These are phyloP conservation scores for Fomitiporia mediterranea DNA, from an alignment of 1,284 basidiomycete species.

Conservation along the genomic window DNA sequence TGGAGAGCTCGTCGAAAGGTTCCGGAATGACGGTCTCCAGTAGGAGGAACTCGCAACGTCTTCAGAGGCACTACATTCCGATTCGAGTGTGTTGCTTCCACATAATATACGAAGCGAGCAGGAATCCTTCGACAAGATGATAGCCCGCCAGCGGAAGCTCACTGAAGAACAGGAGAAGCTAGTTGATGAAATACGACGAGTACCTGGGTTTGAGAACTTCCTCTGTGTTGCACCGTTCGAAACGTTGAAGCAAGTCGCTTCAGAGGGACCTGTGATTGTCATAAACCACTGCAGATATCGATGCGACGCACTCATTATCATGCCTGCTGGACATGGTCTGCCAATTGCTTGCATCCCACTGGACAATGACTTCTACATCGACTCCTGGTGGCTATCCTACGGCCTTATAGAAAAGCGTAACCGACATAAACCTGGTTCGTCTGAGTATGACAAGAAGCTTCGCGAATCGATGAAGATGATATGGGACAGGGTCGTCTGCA, in stretches of 20 bases:
- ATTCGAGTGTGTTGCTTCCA: no score
- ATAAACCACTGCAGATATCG: conserved; percentile 10
- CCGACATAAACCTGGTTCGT: no score
- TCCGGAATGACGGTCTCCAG: no score
- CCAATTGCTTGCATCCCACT: no score
- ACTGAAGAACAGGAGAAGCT: conserved; percentile 1
- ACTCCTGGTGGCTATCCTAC: no score
- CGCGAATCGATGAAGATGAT: conserved; percentile 26
- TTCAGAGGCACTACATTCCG: not conserved
- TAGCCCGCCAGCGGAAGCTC: no score
- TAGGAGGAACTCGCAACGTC: no score
- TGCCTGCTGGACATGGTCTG: not conserved
- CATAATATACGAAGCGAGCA: no score
- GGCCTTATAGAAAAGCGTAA: no score
- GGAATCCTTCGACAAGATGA: no score
- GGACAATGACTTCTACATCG: no score
- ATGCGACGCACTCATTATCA: not conserved
- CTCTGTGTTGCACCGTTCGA: conserved; percentile 8
- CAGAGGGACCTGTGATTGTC: conserved; percentile 7
- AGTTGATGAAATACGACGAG: conserved; percentile 2
- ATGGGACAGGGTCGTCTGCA: conserved; percentile 32
- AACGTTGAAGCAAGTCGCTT: conserved; percentile 15
- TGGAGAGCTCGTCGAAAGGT: no score
- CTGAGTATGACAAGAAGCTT: conserved; percentile 21
- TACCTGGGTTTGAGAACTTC: conserved; percentile 16